A percentile compares a stretch with the other conserved stretches of the same genome.
Evolutionary conservation across 2,329 filamentous ascomycete genomes (phyloP).

Genomic region (Didymella pomorum): DNA sequence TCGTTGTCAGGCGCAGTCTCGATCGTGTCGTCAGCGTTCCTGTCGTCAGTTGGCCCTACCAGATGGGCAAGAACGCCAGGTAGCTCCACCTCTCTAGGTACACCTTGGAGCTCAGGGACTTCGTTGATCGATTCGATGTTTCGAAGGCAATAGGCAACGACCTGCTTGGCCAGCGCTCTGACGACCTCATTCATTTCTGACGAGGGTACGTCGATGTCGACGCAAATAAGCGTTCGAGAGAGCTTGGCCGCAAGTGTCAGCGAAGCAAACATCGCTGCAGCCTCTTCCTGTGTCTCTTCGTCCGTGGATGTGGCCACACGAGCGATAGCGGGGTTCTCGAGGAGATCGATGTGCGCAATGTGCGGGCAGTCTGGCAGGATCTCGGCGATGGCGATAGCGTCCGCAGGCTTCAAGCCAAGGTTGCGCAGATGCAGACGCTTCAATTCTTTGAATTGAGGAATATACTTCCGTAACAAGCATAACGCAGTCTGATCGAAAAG

Average conservation of each 20-base stretch:
- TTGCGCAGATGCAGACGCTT: constrained; percentile 88
- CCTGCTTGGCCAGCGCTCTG: constrained; percentile 89
- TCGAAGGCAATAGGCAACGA: constrained; percentile 90
- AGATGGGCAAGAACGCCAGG: constrained; percentile 88
- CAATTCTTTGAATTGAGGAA: constrained; percentile 78
- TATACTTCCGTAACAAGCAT: constrained; percentile 77
- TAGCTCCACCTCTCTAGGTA: constrained; percentile 65
- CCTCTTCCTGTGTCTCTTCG: constrained; percentile 86
- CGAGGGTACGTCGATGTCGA: constrained; percentile 89
- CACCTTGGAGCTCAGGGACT: constrained; percentile 62
- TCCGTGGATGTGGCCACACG: constrained; percentile 77
- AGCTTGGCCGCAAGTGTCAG: constrained; percentile 86
- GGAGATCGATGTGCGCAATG: constrained; percentile 84
- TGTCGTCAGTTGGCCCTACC: constrained; percentile 72
- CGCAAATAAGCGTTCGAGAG: constrained; percentile 81
- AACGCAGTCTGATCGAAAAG: constrained; percentile 84
- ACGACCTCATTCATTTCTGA: constrained; percentile 87
- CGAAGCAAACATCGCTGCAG: constrained; percentile 91
- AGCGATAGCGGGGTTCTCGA: constrained; percentile 79
- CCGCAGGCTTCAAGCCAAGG: constrained; percentile 82
- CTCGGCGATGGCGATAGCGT: constrained; percentile 90
- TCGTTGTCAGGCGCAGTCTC: constrained; percentile 84
- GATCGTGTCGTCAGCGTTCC: constrained; percentile 64
- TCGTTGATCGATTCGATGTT: constrained; percentile 86
- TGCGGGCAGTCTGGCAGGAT: constrained; percentile 83